A percentile compares a stretch with the other conserved stretches of the same genome.
Evolutionary conservation across 2,329 filamentous ascomycete genomes (phyloP).

Genomic region (Biscogniauxia sp.): DNA sequence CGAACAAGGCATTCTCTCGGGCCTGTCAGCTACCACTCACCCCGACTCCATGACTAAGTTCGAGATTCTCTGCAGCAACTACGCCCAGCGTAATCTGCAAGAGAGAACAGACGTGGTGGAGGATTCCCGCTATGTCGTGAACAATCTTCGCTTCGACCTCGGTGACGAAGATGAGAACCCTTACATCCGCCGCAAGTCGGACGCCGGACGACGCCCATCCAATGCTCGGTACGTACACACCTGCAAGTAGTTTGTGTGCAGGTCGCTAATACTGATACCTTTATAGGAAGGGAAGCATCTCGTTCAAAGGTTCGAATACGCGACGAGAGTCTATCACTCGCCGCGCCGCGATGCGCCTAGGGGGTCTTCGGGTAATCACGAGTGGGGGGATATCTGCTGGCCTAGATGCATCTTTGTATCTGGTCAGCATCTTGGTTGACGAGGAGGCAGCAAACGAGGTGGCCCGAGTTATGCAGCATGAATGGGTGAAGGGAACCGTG

Average conservation of each 20-base stretch:
- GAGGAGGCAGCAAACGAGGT: conserved; percentile 75
- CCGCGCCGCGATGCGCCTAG: conserved; percentile 71
- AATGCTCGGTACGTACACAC: conserved; percentile 53
- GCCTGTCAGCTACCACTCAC: conserved; percentile 79
- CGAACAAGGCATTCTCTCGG: conserved; percentile 72
- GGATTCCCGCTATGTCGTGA: conserved; percentile 79
- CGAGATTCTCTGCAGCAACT: conserved; percentile 77
- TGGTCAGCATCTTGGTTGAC: conserved; percentile 79
- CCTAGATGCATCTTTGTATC: conserved; percentile 79
- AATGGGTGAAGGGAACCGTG: conserved; percentile 81
- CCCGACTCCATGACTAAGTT: conserved; percentile 77
- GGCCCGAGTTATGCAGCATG: conserved; percentile 73
- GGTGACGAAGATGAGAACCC: conserved; percentile 80
- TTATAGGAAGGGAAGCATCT: conserved; percentile 76
- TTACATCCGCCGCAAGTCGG: conserved; percentile 74
- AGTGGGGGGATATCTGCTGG: conserved; percentile 76
- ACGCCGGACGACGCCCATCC: conserved; percentile 59
- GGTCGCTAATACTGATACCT: conserved; percentile 20
- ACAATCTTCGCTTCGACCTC: conserved; percentile 85
- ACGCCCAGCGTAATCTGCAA: conserved; percentile 64
- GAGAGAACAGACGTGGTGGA: conserved; percentile 83
- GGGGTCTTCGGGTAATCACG: conserved; percentile 72
- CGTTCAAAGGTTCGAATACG: conserved; percentile 70
- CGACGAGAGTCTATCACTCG: conserved; percentile 79
- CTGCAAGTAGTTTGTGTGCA: neutral